Evolutionary conservation across 2,329 filamentous ascomycete species (phyloP), one percentile per base, ranked within the genome.

Genomic region (Colletotrichum brevisporum): DNA sequence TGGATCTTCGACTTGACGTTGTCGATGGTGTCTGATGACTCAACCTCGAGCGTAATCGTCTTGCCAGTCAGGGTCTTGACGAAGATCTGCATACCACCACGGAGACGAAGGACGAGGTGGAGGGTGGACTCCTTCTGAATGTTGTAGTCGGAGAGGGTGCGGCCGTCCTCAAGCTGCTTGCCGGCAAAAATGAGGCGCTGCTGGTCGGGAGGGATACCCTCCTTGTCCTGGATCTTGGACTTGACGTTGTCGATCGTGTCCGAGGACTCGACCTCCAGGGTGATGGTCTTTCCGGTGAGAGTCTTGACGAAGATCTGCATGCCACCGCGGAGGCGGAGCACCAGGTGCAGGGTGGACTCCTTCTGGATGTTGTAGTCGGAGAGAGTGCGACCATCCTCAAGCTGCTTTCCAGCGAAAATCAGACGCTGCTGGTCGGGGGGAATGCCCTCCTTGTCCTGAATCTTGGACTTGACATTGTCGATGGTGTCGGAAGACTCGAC

Each of bases 181-280:
- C 95, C 95, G 52, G 95, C 95, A 75, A 98, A 98, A 81, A 98
- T 98, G 74, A 98, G 83, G 75, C 95, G 95, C 86, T 98, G 95
- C 83, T 98, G 95, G 79, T 98, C 95, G 12, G 95, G 95, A 54
- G 95, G 95, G 65, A 98, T 98, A 27, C 95, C 95, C 83, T 98
- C 95, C 89, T 98, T 98, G 78, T 98, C 95, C 83, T 98, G 95
- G 51, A 98, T 98, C 89, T 98, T 98, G 58, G 88, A 90, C 90
- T 98, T 98, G 47, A 98, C 95, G 71, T 97, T 97, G 86, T 97
- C 94, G 82, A 97, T 97, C 48, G 94, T 97, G 76, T 97, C 94
- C 1, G 90, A 93, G 0, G 92, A 94, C 81, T 97, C 94, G 1
- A 97, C 94, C 84, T 97, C 94, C 2, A 97, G 86, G 6, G 94